Evolutionary conservation across 495 filamentous ascomycete species (phyloP).

Genomic region (Aspergillus campestris): DNA sequence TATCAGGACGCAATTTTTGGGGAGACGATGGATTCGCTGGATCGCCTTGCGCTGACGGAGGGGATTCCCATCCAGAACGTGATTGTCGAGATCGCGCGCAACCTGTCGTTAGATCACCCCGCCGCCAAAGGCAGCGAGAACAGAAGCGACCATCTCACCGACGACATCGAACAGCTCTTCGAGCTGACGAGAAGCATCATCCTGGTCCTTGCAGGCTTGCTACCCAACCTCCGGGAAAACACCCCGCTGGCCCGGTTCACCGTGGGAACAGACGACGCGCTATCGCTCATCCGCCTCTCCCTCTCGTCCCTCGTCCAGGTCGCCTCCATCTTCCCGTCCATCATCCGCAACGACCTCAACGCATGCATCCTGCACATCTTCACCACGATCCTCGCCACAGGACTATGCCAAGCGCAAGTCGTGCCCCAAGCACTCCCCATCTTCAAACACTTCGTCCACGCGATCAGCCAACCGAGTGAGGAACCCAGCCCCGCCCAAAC

Average conservation of each 20-base stretch:
- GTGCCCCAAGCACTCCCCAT: conserved; percentile 88
- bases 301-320: conserved; percentile 87
- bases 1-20: conserved; percentile 95
- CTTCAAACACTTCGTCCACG: conserved; percentile 80
- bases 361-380: conserved; percentile 97
- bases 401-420: conserved; percentile 75
- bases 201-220: conserved; percentile 73
- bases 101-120: conserved; percentile 82
- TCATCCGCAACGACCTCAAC: conserved; percentile 94
- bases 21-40: conserved; percentile 92
- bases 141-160: conserved; percentile 68
- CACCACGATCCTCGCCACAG: conserved; percentile 80
- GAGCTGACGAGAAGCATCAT: conserved; percentile 94
- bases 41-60: conserved; percentile 88
- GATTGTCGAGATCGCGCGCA: conserved; percentile 86
- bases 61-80: conserved; percentile 80
- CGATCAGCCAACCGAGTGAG: conserved; percentile 46
- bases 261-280: conserved; percentile 64
- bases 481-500: conserved; percentile 21
- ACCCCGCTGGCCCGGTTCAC: conserved; percentile 58
- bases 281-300: conserved; percentile 67
- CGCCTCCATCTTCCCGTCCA: conserved; percentile 86
- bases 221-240: conserved; percentile 78
- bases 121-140: conserved; percentile 65
- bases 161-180: conserved; percentile 97